These are phyloP conservation scores for Boletus subparvulus DNA, from an alignment of 768 basidiomycete genomes.

Conservation along the genomic window DNA sequence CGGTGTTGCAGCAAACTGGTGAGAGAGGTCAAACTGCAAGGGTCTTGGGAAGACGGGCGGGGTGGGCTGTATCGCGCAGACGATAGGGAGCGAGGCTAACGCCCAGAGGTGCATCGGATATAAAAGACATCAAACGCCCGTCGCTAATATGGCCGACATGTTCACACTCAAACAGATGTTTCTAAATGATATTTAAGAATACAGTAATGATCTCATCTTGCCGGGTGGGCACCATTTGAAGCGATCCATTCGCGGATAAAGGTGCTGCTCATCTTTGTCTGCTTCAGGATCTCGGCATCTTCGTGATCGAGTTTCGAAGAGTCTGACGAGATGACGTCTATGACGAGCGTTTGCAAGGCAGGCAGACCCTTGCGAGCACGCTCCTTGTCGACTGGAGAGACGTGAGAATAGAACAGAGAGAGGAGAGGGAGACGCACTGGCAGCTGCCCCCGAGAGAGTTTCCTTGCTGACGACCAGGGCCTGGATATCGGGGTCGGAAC, in stretches of 20 bases:
- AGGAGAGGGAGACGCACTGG: conserved; percentile 49
- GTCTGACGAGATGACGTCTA: conserved; percentile 84
- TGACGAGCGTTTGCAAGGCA: conserved; percentile 66
- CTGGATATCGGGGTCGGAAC: conserved; percentile 83
- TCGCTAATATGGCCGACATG: background rate
- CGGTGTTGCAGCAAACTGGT: conserved; percentile 7
- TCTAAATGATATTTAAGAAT: background rate
- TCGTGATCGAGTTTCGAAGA: conserved; percentile 57
- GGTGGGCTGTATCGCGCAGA: conserved; percentile 1
- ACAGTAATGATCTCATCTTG: conserved; percentile 10
- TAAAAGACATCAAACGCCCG: too few relatives aligned
- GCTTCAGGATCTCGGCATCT: conserved; percentile 68
- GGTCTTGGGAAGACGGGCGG: background rate
- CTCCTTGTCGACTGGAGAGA: conserved; percentile 56
- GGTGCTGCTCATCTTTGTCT: conserved; percentile 92
- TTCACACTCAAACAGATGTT: background rate
- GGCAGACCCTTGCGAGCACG: conserved; percentile 58
- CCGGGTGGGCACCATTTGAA: conserved; percentile 9
- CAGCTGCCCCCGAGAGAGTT: conserved; percentile 70
- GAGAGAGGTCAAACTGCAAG: conserved; percentile 26
- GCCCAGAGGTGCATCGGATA: background rate
- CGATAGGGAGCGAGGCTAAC: background rate
- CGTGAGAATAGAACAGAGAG: background rate
- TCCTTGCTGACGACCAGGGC: conserved; percentile 91
- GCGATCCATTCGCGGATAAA: conserved; percentile 88